Evolutionary conservation across 805 yeast genomes (phyloP), one percentile per base, ranked within the genome.

Genomic region (Metschnikowia gelsemii): DNA sequence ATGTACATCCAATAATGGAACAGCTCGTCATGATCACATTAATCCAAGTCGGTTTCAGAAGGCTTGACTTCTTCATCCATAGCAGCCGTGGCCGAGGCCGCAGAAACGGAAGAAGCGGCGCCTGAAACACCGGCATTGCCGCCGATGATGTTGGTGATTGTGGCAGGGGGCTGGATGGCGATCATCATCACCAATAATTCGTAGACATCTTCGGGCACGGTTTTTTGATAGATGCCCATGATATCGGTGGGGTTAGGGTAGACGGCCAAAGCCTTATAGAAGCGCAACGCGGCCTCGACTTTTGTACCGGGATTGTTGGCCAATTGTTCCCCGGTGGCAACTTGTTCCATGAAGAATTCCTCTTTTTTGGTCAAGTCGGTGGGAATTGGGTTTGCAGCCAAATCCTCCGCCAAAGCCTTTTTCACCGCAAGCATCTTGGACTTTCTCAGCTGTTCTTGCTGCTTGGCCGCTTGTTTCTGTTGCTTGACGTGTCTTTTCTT

Each of bases 181-280:
- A 91, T 82, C 89, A 90, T 82, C 76, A 84, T 76, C 55, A 89
- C 85, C 54, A 91, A 76, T 54, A 82, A 73, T 59, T 89, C 96
- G 61, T 88, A 82, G 43, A 90, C 82, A 33, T 78, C 81, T 59
- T 82, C 84, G 38, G 93, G 90, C 51, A 91, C 80, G 39, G 90
- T 77, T 72, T 85, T 85, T 72, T 91, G 96, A 70, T 87, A 91
- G 56, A 91, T 82, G 38, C 84, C 84, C 61, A 93, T 75, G 55
- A 93, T 79, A 57, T 88, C 96, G 42, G 95, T 83, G 45, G 99
- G 99, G 64, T 85, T 84, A 47, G 99, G 98, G 66, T 90, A 91
- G 37, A 89, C 90, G 30, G 87, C 79, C 60, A 93, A 75, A 11
- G 97, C 98, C 66, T 87, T 86, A 78, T 93, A 93, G 76, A 89